Base-by-base conservation (phyloP, 2,329 filamentous ascomycete species). In the Aspergillus sp. region DNA sequence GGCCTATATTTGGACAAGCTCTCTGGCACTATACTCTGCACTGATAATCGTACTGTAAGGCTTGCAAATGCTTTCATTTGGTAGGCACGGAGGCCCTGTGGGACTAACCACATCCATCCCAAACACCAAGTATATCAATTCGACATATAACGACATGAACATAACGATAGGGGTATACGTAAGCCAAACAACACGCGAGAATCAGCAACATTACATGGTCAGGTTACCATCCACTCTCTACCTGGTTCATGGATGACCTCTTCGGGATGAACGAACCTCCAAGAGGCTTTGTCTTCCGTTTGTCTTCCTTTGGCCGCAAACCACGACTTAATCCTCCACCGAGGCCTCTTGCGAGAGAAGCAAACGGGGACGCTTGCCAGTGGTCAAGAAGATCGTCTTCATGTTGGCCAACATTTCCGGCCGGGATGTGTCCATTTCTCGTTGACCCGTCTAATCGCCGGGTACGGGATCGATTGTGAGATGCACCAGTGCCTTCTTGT, bases 291-390 rank as follows among this genome's bases (percentile, higher is more conserved):
- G 55, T 30, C 32, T 65, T 71, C 54, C 61, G 65, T 49, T 60
- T 59, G 40, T 70, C 67, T 11, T 70, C 65, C 50, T 64, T 69
- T 6, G 55, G 48, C 40, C 63, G 64, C 45, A 76, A 55, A 3
- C 72, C 74, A 47, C 71, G 68, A 54, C 71, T 76, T 24, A 76
- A 55, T 2, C 73, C 73, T 19, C 69, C 72, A 11, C 73, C 73
- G 14, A 76, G 64, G 1, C 74, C 74, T 53, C 71, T 60, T 3
- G 72, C 72, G 48, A 76, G 65, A 16, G 71, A 70, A 7, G 69
- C 66, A 56, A 75, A 72, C 3, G 69, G 69, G 1, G 69, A 71
- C 9, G 64, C 60, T n/a, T 67, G 65, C 70, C 67, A 73, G 11
- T 60, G 45, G 19, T 71, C 69, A 19, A 74, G 40, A 17, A 42